phyloP scores from a whole-genome alignment of 495 filamentous ascomycete genomes.

The Trichoderma gamsii region DNA sequence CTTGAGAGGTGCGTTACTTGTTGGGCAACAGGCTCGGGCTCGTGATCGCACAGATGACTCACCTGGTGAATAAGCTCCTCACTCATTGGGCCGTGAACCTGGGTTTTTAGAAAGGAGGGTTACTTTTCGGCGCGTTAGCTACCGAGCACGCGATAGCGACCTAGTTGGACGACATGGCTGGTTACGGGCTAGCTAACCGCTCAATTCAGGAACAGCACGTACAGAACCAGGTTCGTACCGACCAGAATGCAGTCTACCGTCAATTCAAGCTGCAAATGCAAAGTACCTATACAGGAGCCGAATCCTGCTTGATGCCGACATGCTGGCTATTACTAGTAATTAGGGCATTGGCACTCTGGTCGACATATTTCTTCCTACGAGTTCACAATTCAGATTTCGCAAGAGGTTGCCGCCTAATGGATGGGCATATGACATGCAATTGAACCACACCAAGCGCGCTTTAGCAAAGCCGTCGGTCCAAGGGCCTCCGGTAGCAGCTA shows the following conservation, averaged over 20 bases:
- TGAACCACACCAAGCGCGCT: neutral
- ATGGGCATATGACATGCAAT: neutral
- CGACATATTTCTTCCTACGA: too few relatives aligned
- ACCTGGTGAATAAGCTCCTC: neutral
- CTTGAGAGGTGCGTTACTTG: too few relatives aligned
- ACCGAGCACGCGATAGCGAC: slow-evolving; percentile 4
- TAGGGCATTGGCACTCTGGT: too few relatives aligned
- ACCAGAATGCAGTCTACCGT: too few relatives aligned
- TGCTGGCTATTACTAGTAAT: neutral
- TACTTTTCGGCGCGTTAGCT: too few relatives aligned
- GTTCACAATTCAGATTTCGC: neutral
- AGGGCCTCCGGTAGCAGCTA: neutral
- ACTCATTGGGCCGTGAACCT: too few relatives aligned
- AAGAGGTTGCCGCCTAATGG: neutral
- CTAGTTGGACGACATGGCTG: neutral
- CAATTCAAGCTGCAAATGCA: too few relatives aligned
- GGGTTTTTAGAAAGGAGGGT: too few relatives aligned
- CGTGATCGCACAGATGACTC: neutral
- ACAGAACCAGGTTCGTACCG: neutral
- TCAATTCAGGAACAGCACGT: neutral
- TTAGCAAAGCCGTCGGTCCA: neutral
- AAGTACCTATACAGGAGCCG: neutral
- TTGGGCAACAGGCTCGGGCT: neutral
- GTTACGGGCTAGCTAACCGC: neutral
- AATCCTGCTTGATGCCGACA: neutral